Percentiles rank a stretch among this genome's conserved stretches.
These are phyloP conservation scores for Pseudoturritis turrita DNA, from an alignment of 345 rosid genomes.

Conservation along the genomic window DNA sequence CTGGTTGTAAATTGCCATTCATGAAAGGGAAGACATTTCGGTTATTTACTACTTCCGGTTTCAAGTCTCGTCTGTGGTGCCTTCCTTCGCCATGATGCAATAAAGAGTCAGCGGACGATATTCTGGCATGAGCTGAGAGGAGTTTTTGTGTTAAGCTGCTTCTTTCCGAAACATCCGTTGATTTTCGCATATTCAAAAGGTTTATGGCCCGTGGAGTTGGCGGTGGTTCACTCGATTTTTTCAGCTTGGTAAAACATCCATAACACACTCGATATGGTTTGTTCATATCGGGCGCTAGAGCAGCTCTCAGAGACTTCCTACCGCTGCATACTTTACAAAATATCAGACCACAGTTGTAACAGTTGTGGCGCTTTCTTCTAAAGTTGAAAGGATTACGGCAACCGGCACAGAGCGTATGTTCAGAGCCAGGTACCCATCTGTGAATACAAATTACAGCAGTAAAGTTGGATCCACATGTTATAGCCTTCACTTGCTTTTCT, in stretches of 20 bases:
- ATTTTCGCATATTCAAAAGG: constrained; percentile 34
- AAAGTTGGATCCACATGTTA: constrained; percentile 73
- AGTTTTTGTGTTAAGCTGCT: constrained; percentile 36
- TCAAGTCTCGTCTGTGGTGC: constrained; percentile 30
- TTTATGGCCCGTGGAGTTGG: constrained; percentile 39
- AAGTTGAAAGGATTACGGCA: constrained; percentile 79
- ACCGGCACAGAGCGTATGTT: constrained; percentile 71
- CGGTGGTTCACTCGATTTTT: constrained; percentile 36
- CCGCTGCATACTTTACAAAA: constrained; percentile 83
- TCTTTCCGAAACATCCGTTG: constrained; percentile 35
- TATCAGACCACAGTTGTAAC: constrained; percentile 88
- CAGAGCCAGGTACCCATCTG: constrained; percentile 60
- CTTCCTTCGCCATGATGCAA: constrained; percentile 37
- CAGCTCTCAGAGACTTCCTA: constrained; percentile 74
- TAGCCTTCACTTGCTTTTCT: constrained; percentile 70
- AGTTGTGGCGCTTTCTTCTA: constrained; percentile 90
- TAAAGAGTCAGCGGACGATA: constrained; percentile 46
- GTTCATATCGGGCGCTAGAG: constrained; percentile 74
- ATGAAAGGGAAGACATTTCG: constrained; percentile 36
- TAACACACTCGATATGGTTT: constrained; percentile 88
- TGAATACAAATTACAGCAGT: constrained; percentile 75
- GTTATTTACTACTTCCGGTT: constrained; percentile 30
- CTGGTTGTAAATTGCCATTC: constrained; percentile 35
- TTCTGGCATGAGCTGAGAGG: constrained; percentile 37
- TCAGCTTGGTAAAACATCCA: constrained; percentile 70